Percentiles rank a stretch among this genome's conserved stretches.
Conservation (phyloP, 306 rosid species). For the Cicer bijugum region DNA sequence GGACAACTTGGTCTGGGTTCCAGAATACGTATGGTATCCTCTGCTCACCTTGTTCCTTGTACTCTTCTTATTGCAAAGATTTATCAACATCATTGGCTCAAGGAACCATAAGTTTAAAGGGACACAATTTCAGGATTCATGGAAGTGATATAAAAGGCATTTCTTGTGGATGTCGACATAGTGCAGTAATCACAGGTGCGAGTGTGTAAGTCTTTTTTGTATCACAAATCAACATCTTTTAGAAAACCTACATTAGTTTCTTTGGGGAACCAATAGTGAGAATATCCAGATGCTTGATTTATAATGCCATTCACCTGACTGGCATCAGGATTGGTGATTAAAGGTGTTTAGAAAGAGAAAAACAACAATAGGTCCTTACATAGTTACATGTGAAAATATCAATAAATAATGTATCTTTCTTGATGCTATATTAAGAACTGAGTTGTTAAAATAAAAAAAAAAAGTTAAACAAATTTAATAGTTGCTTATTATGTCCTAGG, state of each 20-base stretch:
- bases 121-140: slow-evolving; percentile 62
- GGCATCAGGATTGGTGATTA: not conserved
- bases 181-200: slow-evolving; percentile 89
- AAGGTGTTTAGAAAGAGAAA: not conserved
- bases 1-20: slow-evolving; percentile 98
- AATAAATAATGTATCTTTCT: too few relatives aligned
- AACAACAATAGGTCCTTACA: too few relatives aligned
- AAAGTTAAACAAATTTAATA: too few relatives aligned
- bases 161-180: slow-evolving; percentile 96
- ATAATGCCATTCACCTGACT: slow-evolving; percentile 10
- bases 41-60: slow-evolving; percentile 82
- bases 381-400: too few relatives aligned
- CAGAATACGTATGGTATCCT: slow-evolving; percentile 88
- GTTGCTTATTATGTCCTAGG: too few relatives aligned
- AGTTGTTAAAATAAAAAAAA: too few relatives aligned
- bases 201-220: slow-evolving; percentile 11
- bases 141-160: slow-evolving; percentile 79
- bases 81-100: slow-evolving; percentile 54
- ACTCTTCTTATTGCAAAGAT: slow-evolving; percentile 65
- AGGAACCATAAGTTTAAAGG: slow-evolving; percentile 67
- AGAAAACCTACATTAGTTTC: slow-evolving; percentile 33
- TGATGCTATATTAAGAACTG: too few relatives aligned
- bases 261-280: slow-evolving; percentile 20
- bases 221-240: slow-evolving; percentile 20
- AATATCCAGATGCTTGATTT: not conserved